Base-by-base conservation (phyloP, 2,329 filamentous ascomycete species). In the Fusarium pseudocircinatum region DNA sequence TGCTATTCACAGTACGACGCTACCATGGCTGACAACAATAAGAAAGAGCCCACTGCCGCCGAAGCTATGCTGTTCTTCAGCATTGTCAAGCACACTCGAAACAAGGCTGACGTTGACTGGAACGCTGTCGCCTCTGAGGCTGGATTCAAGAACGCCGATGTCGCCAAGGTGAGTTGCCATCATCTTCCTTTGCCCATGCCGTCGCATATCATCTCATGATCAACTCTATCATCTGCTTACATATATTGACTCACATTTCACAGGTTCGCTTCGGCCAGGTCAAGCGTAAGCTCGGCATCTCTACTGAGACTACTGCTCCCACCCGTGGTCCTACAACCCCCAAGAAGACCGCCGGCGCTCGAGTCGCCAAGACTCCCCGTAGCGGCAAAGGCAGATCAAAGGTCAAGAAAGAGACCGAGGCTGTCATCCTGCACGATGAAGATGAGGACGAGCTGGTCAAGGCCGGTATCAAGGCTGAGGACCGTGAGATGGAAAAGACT, bases 181-280 rank as follows among this genome's bases (percentile, higher is more conserved):
- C 13, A 34, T 12, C 36, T 37, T n/a, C 30, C n/a, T 54, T 16
- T 16, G 32, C 54, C 20, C 10, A 28, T 50, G 39, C 18, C 22
- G 8, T 40, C 9, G 16, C 42, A 24, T 57, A 52, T 39, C 32
- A 32, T 47, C 6, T 56, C 30, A 40, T 22, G 26, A 28, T 24
- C 6, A 24, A 39, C 13, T 30, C 26, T 36, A 40, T 66, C 47
- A 11, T 36, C 37, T 10, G 13, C 28, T 24, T 36, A 26, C 20
- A 6, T 32, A 14, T 60, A 30, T 58, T 77, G 20, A 75, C 53
- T 28, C 3, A 32, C 10, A 43, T 28, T 7, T 14, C 9, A 2
- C 63, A 85, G 81, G 82, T 84, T 43, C 85, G 87, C 50, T 89
- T 85, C 63, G 82, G 84, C 7, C 86, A 88, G 67, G 83, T 88